phyloP scores from a whole-genome alignment of 306 rosid genomes.

The Casuarina equisetifolia region DNA sequence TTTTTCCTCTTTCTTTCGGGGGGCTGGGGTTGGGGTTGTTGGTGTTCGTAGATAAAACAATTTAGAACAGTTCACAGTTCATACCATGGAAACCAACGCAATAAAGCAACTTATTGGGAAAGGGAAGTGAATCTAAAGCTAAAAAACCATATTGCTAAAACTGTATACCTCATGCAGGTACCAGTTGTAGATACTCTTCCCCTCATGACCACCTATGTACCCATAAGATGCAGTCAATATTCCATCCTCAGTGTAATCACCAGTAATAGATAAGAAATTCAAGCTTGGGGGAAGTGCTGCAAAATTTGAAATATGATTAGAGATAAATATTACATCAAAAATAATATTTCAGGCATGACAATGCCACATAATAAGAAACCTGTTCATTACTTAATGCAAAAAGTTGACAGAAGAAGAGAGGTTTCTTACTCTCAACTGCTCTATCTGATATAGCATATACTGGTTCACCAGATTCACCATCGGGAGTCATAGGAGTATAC shows the following conservation, averaged over 20 bases:
- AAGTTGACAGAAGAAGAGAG: slow-evolving; percentile 18
- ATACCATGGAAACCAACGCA: not conserved
- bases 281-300: slow-evolving; percentile 98
- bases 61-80: not conserved
- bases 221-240: slow-evolving; percentile 97
- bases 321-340: slow-evolving; percentile 1
- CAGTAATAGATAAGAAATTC: slow-evolving; percentile 92
- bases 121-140: not conserved
- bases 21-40: too few relatives aligned
- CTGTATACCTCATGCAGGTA: slow-evolving; percentile 80
- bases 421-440: slow-evolving; percentile 81
- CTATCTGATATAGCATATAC: slow-evolving; percentile 67
- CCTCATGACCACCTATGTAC: slow-evolving; percentile 97
- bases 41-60: not conserved
- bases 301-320: slow-evolving; percentile 30
- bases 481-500: slow-evolving; percentile 78
- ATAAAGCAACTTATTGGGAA: not conserved
- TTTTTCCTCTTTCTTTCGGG: too few relatives aligned
- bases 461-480: slow-evolving; percentile 91
- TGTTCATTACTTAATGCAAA: not conserved
- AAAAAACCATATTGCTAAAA: slow-evolving; percentile 7
- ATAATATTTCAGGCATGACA: not conserved
- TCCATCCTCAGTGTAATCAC: slow-evolving; percentile 84
- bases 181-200: slow-evolving; percentile 91
- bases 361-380: not conserved